phyloP scores from a whole-genome alignment of 164 flowering plant species.

The Kingdonia uniflora region DNA sequence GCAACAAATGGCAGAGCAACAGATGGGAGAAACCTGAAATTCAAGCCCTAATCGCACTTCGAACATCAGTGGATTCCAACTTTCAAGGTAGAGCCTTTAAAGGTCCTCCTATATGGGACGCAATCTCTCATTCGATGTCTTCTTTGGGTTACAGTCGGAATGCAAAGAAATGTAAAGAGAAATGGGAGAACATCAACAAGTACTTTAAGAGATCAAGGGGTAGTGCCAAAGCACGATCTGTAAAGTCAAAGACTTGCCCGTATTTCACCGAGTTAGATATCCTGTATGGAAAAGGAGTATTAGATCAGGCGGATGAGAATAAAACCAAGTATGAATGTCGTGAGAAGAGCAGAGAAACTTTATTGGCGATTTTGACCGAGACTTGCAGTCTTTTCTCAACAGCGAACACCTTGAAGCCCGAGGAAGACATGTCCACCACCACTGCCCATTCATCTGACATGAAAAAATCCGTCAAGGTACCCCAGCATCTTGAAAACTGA shows the following conservation, averaged over 20 bases:
- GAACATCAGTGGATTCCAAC: neutral
- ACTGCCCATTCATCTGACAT: no score
- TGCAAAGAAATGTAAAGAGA: constrained; percentile 15
- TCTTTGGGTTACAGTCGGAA: neutral
- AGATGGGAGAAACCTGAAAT: constrained; percentile 1
- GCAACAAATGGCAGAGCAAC: neutral
- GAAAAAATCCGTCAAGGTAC: no score
- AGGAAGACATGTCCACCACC: no score
- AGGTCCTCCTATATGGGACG: neutral
- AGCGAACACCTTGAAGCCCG: no score
- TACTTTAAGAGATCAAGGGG: neutral
- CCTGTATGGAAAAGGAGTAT: neutral
- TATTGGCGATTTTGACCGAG: no score
- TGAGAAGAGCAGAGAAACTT: no score
- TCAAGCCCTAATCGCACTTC: constrained; percentile 1
- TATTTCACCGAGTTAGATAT: neutral
- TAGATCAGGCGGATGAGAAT: neutral
- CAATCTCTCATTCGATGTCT: neutral
- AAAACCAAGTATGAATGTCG: no score
- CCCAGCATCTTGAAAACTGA: no score
- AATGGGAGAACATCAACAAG: constrained; percentile 42
- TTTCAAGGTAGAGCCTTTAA: neutral
- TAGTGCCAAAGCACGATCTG: neutral
- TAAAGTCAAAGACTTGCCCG: neutral
- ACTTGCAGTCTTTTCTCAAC: no score